These are phyloP conservation scores for Xerocomus brunneocitrinus DNA, from an alignment of 768 basidiomycete genomes.

Conservation along the genomic window DNA sequence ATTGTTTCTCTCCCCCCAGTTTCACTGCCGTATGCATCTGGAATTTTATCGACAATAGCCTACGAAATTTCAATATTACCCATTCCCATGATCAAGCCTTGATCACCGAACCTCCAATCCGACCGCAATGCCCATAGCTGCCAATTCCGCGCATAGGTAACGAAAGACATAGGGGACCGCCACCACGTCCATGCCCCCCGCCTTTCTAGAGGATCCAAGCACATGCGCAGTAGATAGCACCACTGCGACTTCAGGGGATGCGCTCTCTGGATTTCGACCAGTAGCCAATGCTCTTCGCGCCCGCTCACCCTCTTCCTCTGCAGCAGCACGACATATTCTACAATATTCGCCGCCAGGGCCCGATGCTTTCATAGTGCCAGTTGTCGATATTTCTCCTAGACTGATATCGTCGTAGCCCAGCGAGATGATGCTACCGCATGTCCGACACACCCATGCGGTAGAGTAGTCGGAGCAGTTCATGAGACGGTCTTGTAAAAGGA, in stretches of 20 bases:
- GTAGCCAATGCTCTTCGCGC: slow-evolving; percentile 58
- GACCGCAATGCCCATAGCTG: slow-evolving; percentile 96
- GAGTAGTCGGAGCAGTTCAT: slow-evolving; percentile 99
- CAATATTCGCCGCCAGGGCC: slow-evolving; percentile 92
- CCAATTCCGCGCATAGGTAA: slow-evolving; percentile 91
- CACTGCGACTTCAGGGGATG: slow-evolving; percentile 53
- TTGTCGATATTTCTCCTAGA: slow-evolving; percentile 56
- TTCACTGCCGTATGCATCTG: slow-evolving; percentile 16
- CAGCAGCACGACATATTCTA: slow-evolving; percentile 77
- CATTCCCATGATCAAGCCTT: neutral
- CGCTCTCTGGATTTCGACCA: slow-evolving; percentile 42
- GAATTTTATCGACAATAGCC: neutral
- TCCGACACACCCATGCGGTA: slow-evolving; percentile 97
- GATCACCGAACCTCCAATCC: slow-evolving; percentile 68
- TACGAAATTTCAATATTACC: neutral
- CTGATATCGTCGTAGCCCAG: slow-evolving; percentile 90
- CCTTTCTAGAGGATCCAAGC: slow-evolving; percentile 53
- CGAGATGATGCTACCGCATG: slow-evolving; percentile 92
- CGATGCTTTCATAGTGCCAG: slow-evolving; percentile 49
- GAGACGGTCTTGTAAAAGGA: slow-evolving; percentile 94
- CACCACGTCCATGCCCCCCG: slow-evolving; percentile 88
- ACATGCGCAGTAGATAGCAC: slow-evolving; percentile 66
- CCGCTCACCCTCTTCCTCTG: slow-evolving; percentile 58
- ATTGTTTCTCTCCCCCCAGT: slow-evolving; percentile 9
- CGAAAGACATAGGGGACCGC: slow-evolving; percentile 95